Base-by-base conservation (phyloP, 768 basidiomycete genomes). In the Crassisporium funariophilum region DNA sequence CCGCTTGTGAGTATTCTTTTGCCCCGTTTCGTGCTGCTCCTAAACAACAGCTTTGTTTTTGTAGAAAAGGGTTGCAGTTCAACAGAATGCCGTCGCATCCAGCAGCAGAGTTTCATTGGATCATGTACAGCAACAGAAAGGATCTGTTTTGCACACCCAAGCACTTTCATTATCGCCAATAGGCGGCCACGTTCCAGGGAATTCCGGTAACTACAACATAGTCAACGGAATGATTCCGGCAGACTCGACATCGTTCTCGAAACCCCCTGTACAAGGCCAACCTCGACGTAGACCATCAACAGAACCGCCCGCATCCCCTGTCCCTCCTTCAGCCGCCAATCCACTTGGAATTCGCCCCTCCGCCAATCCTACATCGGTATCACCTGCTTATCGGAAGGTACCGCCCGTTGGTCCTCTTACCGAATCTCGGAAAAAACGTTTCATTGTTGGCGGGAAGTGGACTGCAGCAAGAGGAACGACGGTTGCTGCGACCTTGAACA, bases 311-410 rank as follows among this genome's bases (percentile, higher is more conserved):
- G n/a, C n/a, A n/a, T n/a, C n/a, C n/a, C n/a, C n/a, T n/a, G n/a
- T n/a, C n/a, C n/a, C n/a, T n/a, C n/a, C n/a, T n/a, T 69, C 78
- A 7, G 58, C 70, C 19, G 72, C 49, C 0, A 84, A 84, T 57
- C 81, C 82, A 17, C 60, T 84, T 31, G 71, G 69, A 37, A 83
- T 84, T 43, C 69, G 73, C 19, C 79, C 83, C 11, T 77, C 81
- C 11, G 58, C 52, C 12, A 46, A 29, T 17, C 38, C 16, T 17
- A 21, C n/a, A 19, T 29, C n/a, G 29, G 31, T 22, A n/a, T 21
- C 17, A 12, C 21, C 38, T 21, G 23, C 47, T n/a, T 24, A 29
- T 17, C 36, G n/a, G n/a, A 22, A 36, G 36, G 3, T 16, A 12
- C 15, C 25, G 16, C 19, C 22, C 21, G 24, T 9, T n/a, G 29